phyloP scores from a whole-genome alignment of 208 protist species.

The Trichomonas gallinae region DNA sequence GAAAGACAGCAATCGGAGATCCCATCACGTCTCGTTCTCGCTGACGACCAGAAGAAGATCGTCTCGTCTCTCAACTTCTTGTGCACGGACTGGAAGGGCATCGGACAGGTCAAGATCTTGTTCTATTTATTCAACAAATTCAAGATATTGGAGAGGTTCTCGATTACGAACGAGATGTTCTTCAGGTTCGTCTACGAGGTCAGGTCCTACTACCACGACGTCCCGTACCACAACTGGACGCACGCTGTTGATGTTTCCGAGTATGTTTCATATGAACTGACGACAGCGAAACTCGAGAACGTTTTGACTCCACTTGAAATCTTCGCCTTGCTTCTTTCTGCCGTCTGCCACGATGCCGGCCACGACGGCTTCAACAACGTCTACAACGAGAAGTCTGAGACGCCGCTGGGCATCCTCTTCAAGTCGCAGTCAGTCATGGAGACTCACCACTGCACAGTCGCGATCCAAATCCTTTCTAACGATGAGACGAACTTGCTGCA shows the following conservation, averaged over 20 bases:
- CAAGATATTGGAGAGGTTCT: conserved; percentile 23
- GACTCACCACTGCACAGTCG: conserved; percentile 43
- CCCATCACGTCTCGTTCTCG: background rate
- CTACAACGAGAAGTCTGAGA: conserved; percentile 70
- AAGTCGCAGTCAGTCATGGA: conserved; percentile 51
- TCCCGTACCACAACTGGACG: conserved; percentile 56
- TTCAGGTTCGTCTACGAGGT: conserved; percentile 20
- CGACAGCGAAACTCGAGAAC: conserved; percentile 45
- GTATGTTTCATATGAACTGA: conserved; percentile 40
- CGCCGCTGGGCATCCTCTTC: conserved; percentile 60
- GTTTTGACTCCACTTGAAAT: conserved; percentile 52
- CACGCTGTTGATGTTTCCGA: conserved; percentile 54
- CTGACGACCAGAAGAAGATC: background rate
- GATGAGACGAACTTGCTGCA: conserved; percentile 35
- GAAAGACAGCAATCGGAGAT: background rate
- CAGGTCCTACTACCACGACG: conserved; percentile 24
- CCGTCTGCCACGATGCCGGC: conserved; percentile 80
- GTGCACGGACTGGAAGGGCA: background rate
- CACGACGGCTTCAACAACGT: conserved; percentile 86
- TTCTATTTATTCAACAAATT: conserved; percentile 26
- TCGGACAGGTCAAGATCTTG: background rate
- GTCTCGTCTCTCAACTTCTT: background rate
- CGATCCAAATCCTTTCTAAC: conserved; percentile 28
- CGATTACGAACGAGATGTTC: background rate
- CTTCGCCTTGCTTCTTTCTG: conserved; percentile 65